Evolutionary conservation across 495 filamentous ascomycete genomes (phyloP), one percentile per base, ranked within the genome.

Genomic region (Xanthoparmelia taractica): DNA sequence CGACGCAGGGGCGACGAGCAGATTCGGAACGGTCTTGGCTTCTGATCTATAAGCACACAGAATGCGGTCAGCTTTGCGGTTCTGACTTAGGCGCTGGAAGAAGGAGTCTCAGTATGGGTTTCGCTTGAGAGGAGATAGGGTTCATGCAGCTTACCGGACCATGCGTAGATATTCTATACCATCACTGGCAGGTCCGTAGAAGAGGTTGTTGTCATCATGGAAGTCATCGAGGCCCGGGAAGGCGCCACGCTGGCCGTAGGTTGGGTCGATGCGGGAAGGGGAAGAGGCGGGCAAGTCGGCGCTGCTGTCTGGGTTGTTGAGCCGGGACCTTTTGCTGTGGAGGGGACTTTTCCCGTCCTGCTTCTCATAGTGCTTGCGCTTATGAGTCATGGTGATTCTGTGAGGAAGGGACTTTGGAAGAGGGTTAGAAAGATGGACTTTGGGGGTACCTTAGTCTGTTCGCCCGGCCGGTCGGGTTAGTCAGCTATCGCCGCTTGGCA

Each of bases 151-250:
- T 81, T 79, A 95, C 91, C 90, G 82, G 58, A 96, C 91, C 76
- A 88, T 85, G 71, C 80, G 82, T 29, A 96, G 75, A 74, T 96
- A 96, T 59, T 84, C 82, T 34, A 94, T 57, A 6, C 88, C 91
- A 72, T 89, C 82, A 25, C 79, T 79, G 48, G 78, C 75, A 12
- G 74, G 73, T 3, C 77, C 80, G 59, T 84, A 82, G 57, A 76
- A 76, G 27, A 80, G 67, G 60, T 76, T 78, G 58, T 78, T 77
- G 20, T 81, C 79, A 45, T 74, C 79, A 3, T 59, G 68, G 8
- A 72, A 63, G 36, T 78, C 77, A 48, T 89, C 87, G n/a, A 90
- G 75, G 33, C 87, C 85, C 0, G 90, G 90, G 67, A 96, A 91
- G 25, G 84, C 89, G 66, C 84, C 78, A 64, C 85, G 85, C 69